Base-by-base conservation (phyloP, 2,329 filamentous ascomycete genomes). In the Aureobasidium sp. region DNA sequence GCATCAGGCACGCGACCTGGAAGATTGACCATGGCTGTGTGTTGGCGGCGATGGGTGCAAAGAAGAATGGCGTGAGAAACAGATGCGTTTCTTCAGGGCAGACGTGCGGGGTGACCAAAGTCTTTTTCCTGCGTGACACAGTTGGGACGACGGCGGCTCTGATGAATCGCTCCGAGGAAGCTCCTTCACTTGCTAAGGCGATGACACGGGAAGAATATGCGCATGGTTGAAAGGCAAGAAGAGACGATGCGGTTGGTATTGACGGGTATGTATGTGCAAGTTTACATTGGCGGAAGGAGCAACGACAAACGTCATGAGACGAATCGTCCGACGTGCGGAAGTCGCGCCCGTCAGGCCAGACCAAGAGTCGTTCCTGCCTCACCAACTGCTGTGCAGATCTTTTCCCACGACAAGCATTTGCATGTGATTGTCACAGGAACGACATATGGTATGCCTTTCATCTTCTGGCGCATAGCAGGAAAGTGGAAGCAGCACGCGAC, bases 1-100 rank as follows among this genome's bases (percentile, higher is more conserved):
- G 68, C 68, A 37, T 62, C 53, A 66, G 66, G 64, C 25, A 69
- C 66, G 9, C 71, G 59, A 61, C 65, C 66, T 12, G 69, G 64
- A 49, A 73, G 66, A 34, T 70, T 69, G 70, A 72, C 72, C 36
- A 34, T 31, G 36, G 15, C 12, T 52, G 29, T 12, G 15, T 17
- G n/a, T 25, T 17, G 9, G 6, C 36, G 15, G 31, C 41, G n/a
- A 12, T 11, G 27, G 29, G 22, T 27, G 41, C 22, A 7, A 9
- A 17, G 29, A 34, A n/a, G 11, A 42, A 45, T 34, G n/a, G 29
- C 8, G 29, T 22, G 53, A 57, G 29, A 25, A 15, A 39, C 25
- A n/a, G 12, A 17, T 22, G 27, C 7, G 39, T 7, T 25, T 31
- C 9, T 45, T 42, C 8, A 29, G 14, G 4, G 25, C 36, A 14